Evolutionary conservation across 2,329 filamentous ascomycete genomes (phyloP).

Genomic region (Arthrocladium fulminans): DNA sequence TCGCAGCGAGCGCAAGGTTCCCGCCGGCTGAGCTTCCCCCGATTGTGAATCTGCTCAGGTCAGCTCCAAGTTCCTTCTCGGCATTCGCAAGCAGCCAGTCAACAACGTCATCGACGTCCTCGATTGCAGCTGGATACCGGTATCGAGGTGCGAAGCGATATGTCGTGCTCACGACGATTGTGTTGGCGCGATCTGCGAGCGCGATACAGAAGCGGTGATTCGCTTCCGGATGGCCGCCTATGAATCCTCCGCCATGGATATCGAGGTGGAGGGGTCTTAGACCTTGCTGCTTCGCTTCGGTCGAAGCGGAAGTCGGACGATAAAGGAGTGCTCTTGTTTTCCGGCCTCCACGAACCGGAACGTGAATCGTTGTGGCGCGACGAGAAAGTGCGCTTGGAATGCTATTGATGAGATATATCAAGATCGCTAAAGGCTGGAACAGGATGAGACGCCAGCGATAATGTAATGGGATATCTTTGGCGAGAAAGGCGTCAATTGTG

Average conservation of each 20-base stretch:
- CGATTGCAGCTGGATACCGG: conserved; percentile 35
- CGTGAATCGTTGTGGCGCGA: background rate
- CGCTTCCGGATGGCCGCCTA: conserved; percentile 13
- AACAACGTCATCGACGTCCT: conserved; percentile 40
- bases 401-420: conserved; percentile 4
- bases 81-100: conserved; percentile 31
- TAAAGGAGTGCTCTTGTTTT: background rate
- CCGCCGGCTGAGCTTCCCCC: conserved; percentile 40
- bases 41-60: conserved; percentile 34
- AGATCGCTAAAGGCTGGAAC: conserved; percentile 7
- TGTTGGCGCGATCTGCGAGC: conserved; percentile 1
- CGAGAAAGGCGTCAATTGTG: background rate
- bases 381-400: background rate
- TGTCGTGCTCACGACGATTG: conserved; percentile 19
- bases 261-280: conserved; percentile 15
- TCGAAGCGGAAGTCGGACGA: background rate
- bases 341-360: conserved; percentile 3
- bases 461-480: background rate
- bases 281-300: background rate
- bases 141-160: conserved; percentile 38
- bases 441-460: conserved; percentile 8
- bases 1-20: conserved; percentile 34
- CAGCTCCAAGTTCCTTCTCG: conserved; percentile 32
- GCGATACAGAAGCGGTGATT: background rate
- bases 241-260: conserved; percentile 15